These are phyloP conservation scores for Crithidia acanthocephali DNA, from an alignment of 208 protist genomes.

Conservation along the genomic window DNA sequence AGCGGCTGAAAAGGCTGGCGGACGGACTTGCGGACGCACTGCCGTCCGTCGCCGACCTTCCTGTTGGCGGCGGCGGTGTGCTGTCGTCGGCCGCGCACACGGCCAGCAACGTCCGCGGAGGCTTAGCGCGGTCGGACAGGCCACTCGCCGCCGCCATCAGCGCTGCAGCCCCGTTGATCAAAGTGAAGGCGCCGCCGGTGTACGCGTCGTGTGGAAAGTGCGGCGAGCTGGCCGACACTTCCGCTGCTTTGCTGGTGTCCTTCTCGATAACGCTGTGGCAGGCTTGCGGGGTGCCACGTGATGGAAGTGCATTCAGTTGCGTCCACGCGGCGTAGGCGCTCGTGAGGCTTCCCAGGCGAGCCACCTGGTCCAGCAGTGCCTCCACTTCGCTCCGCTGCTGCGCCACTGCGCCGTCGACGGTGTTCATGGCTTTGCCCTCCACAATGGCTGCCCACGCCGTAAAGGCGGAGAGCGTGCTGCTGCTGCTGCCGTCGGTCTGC, in stretches of 20 bases:
- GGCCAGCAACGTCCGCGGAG: constrained; percentile 12
- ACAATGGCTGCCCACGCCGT: neutral
- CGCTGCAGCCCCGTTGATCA: constrained; percentile 10
- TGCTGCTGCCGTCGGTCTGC: neutral
- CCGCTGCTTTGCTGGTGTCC: neutral
- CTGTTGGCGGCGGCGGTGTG: neutral
- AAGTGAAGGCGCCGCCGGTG: constrained; percentile 28
- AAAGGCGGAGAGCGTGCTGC: neutral
- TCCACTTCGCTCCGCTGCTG: neutral
- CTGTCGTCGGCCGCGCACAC: constrained; percentile 13
- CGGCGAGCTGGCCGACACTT: neutral
- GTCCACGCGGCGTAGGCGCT: constrained; percentile 1
- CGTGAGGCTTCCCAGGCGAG: neutral
- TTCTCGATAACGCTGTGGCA: neutral
- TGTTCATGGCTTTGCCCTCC: neutral
- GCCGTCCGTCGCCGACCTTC: neutral
- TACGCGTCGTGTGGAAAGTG: constrained; percentile 3
- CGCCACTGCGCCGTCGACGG: too few species aligned
- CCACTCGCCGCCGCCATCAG: constrained; percentile 20
- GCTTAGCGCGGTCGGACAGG: neutral
- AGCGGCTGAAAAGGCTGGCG: constrained; percentile 19
- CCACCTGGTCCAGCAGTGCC: neutral
- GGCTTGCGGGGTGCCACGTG: neutral
- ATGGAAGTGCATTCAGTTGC: neutral
- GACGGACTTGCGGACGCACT: neutral